phyloP scores from a whole-genome alignment of 768 basidiomycete species.

The Lactarius hatsudake region DNA sequence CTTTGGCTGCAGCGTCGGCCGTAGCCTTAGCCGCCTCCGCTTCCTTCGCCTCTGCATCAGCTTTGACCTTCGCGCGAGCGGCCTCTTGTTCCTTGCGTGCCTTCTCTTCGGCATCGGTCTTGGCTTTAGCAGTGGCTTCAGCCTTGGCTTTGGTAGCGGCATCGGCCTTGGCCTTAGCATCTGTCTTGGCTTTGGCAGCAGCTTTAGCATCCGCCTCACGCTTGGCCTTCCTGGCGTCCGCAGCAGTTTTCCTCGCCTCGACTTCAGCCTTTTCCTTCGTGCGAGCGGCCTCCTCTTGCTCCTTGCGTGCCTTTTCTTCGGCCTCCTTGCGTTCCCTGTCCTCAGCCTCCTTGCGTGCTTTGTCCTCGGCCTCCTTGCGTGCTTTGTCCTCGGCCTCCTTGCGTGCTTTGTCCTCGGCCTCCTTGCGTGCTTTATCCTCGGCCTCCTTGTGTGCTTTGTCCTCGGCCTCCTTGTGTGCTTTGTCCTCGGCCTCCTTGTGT shows the following conservation, averaged over 20 bases:
- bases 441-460: conserved; percentile 6
- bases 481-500: background rate
- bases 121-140: too few species aligned
- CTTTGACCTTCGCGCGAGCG: background rate
- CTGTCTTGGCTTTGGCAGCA: background rate
- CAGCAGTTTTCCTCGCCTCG: conserved; percentile 1
- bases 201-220: too few species aligned
- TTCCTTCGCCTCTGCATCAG: background rate
- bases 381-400: conserved; percentile 3
- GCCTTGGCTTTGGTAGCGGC: background rate
- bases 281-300: background rate
- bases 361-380: conserved; percentile 4
- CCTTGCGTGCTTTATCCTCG: conserved; percentile 5
- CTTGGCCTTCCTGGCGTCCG: background rate
- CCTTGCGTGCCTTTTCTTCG: background rate
- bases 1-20: background rate
- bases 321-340: background rate
- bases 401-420: conserved; percentile 9
- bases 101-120: background rate
- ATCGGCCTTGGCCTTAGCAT: background rate
- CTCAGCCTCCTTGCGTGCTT: background rate
- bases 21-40: background rate
- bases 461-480: background rate
- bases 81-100: background rate
- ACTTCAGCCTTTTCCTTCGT: background rate